Evolutionary conservation across 805 yeast genomes (phyloP).

Genomic region (Hanseniaspora nectarophila): DNA sequence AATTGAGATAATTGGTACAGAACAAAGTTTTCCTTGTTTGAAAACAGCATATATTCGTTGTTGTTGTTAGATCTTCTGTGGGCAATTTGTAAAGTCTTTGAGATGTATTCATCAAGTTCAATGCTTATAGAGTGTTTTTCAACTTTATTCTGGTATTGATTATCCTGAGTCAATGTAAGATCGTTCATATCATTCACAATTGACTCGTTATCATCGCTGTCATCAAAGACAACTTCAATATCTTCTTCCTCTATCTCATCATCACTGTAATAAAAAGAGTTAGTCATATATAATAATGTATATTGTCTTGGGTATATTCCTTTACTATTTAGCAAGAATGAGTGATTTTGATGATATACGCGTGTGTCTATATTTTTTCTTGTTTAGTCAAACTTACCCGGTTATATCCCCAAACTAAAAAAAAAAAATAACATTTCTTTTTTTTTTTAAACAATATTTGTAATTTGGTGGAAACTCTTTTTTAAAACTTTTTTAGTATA

Average conservation of each 20-base stretch:
- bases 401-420: background rate
- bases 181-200: background rate
- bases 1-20: background rate
- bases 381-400: too few relatives aligned
- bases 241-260: conserved; percentile 5
- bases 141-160: background rate
- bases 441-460: too few relatives aligned
- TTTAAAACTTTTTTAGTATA: too few relatives aligned
- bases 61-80: conserved; percentile 5
- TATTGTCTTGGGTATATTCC: too few relatives aligned
- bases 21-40: conserved; percentile 1
- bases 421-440: background rate
- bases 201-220: background rate
- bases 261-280: background rate
- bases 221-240: conserved; percentile 9
- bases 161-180: background rate
- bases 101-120: background rate
- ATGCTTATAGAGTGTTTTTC: background rate
- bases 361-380: too few relatives aligned
- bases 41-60: conserved; percentile 9
- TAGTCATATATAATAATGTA: background rate
- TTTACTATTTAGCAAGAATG: too few relatives aligned
- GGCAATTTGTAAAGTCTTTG: background rate
- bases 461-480: too few relatives aligned
- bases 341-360: too few relatives aligned